These are phyloP conservation scores for Dichotomopilus funicola DNA, from an alignment of 2,329 filamentous ascomycete genomes.

Conservation along the genomic window DNA sequence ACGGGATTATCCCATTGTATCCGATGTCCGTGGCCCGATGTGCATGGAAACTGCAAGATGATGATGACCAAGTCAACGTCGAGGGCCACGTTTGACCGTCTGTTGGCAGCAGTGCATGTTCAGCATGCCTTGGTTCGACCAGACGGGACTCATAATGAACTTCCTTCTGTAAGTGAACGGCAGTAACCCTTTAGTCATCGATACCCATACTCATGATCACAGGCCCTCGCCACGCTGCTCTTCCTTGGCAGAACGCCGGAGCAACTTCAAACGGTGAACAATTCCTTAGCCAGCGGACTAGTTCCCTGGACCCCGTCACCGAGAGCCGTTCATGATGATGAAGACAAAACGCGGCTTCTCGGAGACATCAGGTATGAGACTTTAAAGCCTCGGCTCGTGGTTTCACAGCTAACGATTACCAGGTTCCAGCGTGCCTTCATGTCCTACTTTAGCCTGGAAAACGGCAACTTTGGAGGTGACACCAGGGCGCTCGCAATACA, in stretches of 20 bases:
- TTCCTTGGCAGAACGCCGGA: constrained; percentile 15
- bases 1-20: no score
- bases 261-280: constrained; percentile 18
- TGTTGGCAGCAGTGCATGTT: constrained; percentile 22
- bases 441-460: constrained; percentile 25
- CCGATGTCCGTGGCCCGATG: background rate
- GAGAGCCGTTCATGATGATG: constrained; percentile 15
- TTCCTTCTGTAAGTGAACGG: constrained; percentile 17
- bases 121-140: constrained; percentile 22
- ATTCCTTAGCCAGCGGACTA: constrained; percentile 10
- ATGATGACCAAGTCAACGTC: constrained; percentile 17
- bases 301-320: constrained; percentile 22
- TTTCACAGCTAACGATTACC: background rate
- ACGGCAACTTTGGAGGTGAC: constrained; percentile 17
- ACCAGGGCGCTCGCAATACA: constrained; percentile 16
- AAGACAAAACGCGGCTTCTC: constrained; percentile 13
- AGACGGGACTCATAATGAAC: constrained; percentile 18
- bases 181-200: no score
- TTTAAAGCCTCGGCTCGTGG: background rate
- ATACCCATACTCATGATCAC: background rate
- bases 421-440: constrained; percentile 26
- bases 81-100: constrained; percentile 18
- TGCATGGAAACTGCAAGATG: background rate
- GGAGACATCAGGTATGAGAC: constrained; percentile 19
- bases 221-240: constrained; percentile 21